Conservation (phyloP, 257 asterid genomes). For the Mitragyna speciosa region DNA sequence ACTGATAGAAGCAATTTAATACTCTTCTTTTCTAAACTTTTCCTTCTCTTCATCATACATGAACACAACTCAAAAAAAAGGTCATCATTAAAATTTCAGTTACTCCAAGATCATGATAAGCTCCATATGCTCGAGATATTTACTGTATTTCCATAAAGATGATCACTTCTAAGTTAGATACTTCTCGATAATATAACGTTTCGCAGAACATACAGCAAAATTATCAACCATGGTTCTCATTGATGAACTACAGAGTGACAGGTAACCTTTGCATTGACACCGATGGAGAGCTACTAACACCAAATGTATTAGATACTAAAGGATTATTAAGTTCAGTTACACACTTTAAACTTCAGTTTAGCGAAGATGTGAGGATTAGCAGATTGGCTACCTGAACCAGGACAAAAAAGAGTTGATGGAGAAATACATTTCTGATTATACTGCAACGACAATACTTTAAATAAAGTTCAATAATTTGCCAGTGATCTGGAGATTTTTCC, state of each 20-base stretch:
- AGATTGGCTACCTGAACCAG: neutral
- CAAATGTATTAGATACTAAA: neutral
- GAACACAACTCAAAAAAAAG: neutral
- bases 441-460: neutral
- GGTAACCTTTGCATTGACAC: neutral
- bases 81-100: neutral
- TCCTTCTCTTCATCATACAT: neutral
- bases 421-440: neutral
- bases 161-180: neutral
- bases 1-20: neutral
- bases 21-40: neutral
- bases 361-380: neutral
- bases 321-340: neutral
- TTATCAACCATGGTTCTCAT: neutral
- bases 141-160: neutral
- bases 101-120: neutral
- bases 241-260: neutral
- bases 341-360: neutral
- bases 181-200: neutral
- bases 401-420: neutral
- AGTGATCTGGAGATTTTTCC: neutral
- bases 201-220: neutral
- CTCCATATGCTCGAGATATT: neutral
- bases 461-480: neutral
- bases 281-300: neutral